Evolutionary conservation across 148 eudicot genomes (phyloP).

Genomic region (Agrostemma githago): DNA sequence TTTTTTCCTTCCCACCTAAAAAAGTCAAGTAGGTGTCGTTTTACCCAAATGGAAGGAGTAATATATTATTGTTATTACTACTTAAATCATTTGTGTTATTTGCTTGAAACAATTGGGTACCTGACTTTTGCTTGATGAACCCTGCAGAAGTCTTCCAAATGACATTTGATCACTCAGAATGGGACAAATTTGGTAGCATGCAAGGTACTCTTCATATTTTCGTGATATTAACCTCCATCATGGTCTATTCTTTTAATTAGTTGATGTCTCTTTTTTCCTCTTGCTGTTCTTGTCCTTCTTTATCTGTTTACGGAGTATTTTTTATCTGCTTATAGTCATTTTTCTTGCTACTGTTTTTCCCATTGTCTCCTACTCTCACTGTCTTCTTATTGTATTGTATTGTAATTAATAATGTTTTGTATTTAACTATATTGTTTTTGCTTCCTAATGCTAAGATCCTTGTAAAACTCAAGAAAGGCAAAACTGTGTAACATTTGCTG

Average conservation of each 20-base stretch:
- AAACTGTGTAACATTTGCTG: not conserved
- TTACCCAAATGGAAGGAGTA: not conserved
- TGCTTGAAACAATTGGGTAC: slow-evolving; percentile 3
- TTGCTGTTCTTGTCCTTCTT: too few relatives aligned
- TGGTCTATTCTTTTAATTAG: not conserved
- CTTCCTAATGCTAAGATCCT: not conserved
- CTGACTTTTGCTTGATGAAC: slow-evolving; percentile 15
- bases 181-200: slow-evolving; percentile 45
- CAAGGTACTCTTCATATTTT: slow-evolving; percentile 46
- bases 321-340: not conserved
- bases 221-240: not conserved
- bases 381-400: not conserved
- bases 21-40: too few relatives aligned
- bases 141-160: slow-evolving; percentile 64
- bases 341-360: not conserved
- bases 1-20: too few relatives aligned
- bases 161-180: slow-evolving; percentile 51
- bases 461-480: not conserved
- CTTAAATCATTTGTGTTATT: slow-evolving; percentile 3
- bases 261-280: too few relatives aligned
- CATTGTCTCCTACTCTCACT: not conserved
- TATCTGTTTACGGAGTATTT: not conserved
- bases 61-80: slow-evolving; percentile 9
- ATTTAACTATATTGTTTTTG: not conserved
- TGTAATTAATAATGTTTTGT: not conserved